A percentile compares a stretch with the other conserved stretches of the same genome.
phyloP scores from a whole-genome alignment of 192 early-diverging fungal species.

The Coemansia reversa region DNA sequence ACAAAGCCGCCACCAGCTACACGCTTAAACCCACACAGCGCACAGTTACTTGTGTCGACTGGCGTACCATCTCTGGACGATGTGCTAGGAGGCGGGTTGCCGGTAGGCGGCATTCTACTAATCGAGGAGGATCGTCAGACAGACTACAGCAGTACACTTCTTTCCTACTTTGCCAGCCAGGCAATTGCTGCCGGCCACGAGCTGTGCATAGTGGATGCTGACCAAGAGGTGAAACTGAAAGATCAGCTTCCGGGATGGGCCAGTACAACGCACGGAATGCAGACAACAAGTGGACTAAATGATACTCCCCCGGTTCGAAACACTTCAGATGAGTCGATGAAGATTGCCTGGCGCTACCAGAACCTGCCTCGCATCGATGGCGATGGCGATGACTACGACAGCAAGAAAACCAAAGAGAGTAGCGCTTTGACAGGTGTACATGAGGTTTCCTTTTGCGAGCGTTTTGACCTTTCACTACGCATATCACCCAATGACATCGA shows the following conservation, averaged over 20 bases:
- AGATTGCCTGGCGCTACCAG: constrained; percentile 96
- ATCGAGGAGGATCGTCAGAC: constrained; percentile 80
- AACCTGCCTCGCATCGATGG: constrained; percentile 58
- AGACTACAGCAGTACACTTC: constrained; percentile 72
- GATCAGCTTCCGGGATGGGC: constrained; percentile 54
- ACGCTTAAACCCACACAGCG: constrained; percentile 73
- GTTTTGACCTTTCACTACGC: constrained; percentile 82
- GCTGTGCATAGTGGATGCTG: constrained; percentile 67
- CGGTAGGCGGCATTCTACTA: constrained; percentile 74
- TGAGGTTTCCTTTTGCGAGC: constrained; percentile 68
- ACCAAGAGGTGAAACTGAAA: constrained; percentile 62
- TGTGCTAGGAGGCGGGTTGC: constrained; percentile 83
- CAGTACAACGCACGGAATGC: constrained; percentile 1
- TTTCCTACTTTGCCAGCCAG: constrained; percentile 85
- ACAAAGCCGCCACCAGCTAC: constrained; percentile 67
- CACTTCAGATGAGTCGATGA: constrained; percentile 62
- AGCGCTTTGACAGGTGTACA: not conserved
- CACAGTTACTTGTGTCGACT: constrained; percentile 73
- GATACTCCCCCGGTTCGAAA: not conserved
- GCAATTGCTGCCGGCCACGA: constrained; percentile 75
- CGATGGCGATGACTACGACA: constrained; percentile 2
- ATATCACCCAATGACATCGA: constrained; percentile 64
- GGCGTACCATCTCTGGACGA: constrained; percentile 86
- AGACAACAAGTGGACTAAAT: constrained; percentile 11
- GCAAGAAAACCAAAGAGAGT: not conserved